Percentiles rank a stretch among this genome's conserved stretches.
phyloP scores from a whole-genome alignment of 768 basidiomycete genomes.

The Lactarius akahatsu region DNA sequence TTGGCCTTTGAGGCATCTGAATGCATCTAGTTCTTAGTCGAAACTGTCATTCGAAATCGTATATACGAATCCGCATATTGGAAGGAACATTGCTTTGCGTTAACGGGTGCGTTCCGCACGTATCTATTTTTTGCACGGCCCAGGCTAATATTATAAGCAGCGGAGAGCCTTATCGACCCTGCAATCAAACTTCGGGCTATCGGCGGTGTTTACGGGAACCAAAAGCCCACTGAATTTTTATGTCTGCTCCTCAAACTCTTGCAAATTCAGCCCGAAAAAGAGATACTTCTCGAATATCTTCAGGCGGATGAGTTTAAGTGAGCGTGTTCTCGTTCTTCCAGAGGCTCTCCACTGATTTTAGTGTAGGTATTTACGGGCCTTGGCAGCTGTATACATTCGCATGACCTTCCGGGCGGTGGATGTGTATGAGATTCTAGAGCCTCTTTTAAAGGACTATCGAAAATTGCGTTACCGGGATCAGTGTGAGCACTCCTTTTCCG shows the following conservation, averaged over 20 bases:
- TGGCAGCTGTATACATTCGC: constrained; percentile 92
- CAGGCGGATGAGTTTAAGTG: constrained; percentile 98
- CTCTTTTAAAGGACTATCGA: constrained; percentile 88
- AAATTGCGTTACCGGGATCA: constrained; percentile 81
- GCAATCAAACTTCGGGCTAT: constrained; percentile 78
- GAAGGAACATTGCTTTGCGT: constrained; percentile 99
- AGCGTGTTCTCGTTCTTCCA: constrained; percentile 33
- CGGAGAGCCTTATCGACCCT: constrained; percentile 92
- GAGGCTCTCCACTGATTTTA: neutral
- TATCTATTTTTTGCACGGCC: neutral
- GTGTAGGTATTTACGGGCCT: constrained; percentile 83
- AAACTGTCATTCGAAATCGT: constrained; percentile 92
- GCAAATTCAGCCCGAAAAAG: constrained; percentile 97
- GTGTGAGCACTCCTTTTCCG: constrained; percentile 49
- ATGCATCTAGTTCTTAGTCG: constrained; percentile 74
- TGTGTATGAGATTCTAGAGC: constrained; percentile 91
- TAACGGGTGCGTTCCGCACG: constrained; percentile 63
- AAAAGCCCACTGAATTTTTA: constrained; percentile 91
- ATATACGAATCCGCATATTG: constrained; percentile 95
- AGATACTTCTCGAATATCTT: constrained; percentile 93
- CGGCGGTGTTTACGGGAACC: constrained; percentile 95
- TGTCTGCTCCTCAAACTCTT: constrained; percentile 91
- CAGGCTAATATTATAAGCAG: constrained; percentile 40
- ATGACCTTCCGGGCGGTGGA: constrained; percentile 91
- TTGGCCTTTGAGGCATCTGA: constrained; percentile 30